phyloP scores from a whole-genome alignment of 139 green algal genomes.

The Micractinium sp. region DNA sequence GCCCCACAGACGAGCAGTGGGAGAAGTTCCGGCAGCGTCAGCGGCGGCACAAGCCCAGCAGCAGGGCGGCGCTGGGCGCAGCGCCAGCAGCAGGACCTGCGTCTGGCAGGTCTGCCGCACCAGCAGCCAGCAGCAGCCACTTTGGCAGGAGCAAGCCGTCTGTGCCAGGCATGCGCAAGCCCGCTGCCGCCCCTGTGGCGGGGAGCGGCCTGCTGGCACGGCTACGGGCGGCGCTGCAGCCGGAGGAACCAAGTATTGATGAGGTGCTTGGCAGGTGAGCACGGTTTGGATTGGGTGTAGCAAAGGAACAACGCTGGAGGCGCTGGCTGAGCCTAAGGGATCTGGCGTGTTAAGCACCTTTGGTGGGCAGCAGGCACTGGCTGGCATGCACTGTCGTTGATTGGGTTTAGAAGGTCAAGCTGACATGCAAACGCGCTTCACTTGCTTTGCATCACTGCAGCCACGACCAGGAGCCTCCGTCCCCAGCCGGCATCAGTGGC shows the following conservation, averaged over 20 bases:
- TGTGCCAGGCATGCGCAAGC: neutral
- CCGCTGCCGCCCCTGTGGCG: neutral
- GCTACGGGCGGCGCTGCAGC: conserved; percentile 11
- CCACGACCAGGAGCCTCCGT: too few species aligned
- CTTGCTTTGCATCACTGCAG: too few species aligned
- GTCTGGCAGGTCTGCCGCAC: neutral
- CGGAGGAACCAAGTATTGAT: neutral
- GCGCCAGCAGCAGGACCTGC: neutral
- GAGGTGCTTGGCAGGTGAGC: neutral
- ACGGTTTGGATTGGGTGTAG: too few species aligned
- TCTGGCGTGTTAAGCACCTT: too few species aligned
- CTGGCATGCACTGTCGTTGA: neutral
- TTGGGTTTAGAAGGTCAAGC: too few species aligned
- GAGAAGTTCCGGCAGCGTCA: neutral
- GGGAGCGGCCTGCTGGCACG: conserved; percentile 8
- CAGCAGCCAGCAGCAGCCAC: neutral
- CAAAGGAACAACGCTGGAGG: too few species aligned
- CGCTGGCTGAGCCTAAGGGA: neutral
- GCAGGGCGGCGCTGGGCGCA: neutral
- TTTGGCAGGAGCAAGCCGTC: neutral
- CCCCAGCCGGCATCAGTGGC: too few species aligned
- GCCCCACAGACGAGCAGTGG: conserved; percentile 31
- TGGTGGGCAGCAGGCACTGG: neutral
- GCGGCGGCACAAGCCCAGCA: neutral
- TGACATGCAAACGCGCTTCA: too few species aligned